phyloP scores from a whole-genome alignment of 2,329 filamentous ascomycete species.

The Pseudonectria buxi region DNA sequence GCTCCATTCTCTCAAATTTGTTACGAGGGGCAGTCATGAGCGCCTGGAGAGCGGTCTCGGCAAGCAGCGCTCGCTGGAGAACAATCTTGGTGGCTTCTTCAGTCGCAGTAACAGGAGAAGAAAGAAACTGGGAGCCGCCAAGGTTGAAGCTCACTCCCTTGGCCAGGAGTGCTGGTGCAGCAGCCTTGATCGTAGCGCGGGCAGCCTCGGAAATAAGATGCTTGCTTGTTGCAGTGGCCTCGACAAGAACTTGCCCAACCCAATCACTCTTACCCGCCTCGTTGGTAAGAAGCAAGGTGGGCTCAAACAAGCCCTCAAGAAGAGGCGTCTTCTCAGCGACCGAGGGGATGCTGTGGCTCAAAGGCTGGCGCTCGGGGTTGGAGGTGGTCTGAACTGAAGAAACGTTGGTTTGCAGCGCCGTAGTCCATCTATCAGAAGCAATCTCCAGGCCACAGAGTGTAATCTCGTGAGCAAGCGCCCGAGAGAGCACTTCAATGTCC shows the following conservation, averaged over 20 bases:
- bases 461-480: slow-evolving; percentile 1
- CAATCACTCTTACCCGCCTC: too few relatives aligned
- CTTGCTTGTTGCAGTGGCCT: too few relatives aligned
- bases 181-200: neutral
- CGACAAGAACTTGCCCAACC: too few relatives aligned
- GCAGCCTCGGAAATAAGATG: too few relatives aligned
- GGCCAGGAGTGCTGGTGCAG: neutral
- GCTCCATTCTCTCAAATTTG: slow-evolving; percentile 3
- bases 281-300: too few relatives aligned
- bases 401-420: too few relatives aligned
- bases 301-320: too few relatives aligned
- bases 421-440: neutral
- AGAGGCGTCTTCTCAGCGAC: too few relatives aligned
- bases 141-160: neutral
- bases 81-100: slow-evolving; percentile 6
- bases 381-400: too few relatives aligned
- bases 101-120: neutral
- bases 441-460: slow-evolving; percentile 6
- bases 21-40: slow-evolving; percentile 4
- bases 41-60: slow-evolving; percentile 10
- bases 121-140: neutral
- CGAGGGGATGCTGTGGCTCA: too few relatives aligned
- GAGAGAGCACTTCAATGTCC: slow-evolving; percentile 5
- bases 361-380: too few relatives aligned
- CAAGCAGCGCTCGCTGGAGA: slow-evolving; percentile 11